Conservation (phyloP, 2,329 filamentous ascomycete genomes). For the Apiospora phragmitis region DNA sequence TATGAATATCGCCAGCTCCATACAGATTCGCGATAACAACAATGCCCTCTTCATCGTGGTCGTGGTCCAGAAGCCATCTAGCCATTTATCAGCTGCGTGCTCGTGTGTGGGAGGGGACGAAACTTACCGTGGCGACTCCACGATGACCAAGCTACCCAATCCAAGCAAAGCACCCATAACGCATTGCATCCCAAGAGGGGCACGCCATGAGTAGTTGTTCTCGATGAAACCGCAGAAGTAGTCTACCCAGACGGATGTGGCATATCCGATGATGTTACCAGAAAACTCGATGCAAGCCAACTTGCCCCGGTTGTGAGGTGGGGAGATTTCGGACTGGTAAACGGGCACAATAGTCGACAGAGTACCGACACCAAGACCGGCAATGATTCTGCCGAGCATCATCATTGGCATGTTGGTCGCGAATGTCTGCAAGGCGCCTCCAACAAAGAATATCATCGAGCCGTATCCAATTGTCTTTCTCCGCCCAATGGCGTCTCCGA, state of each 20-base stretch:
- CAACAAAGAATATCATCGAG: constrained; percentile 81
- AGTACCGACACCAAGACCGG: constrained; percentile 83
- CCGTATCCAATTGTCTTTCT: constrained; percentile 91
- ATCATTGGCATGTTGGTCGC: constrained; percentile 87
- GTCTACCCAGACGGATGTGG: constrained; percentile 97
- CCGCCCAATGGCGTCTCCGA: constrained; percentile 90
- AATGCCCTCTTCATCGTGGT: constrained; percentile 97
- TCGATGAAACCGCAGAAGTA: constrained; percentile 94
- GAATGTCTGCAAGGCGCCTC: constrained; percentile 82
- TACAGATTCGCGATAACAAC: constrained; percentile 98
- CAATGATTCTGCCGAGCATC: constrained; percentile 79
- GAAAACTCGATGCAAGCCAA: constrained; percentile 98
- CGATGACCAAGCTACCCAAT: constrained; percentile 85
- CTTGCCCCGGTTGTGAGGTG: constrained; percentile 92
- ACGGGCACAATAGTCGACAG: constrained; percentile 90
- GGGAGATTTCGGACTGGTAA: constrained; percentile 93
- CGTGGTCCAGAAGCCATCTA: constrained; percentile 96
- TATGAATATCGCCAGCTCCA: constrained; percentile 92
- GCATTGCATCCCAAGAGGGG: constrained; percentile 90
- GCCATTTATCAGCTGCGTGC: constrained; percentile 24
- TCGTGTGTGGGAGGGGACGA: background rate
- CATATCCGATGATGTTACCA: constrained; percentile 94
- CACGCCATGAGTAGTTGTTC: constrained; percentile 82
- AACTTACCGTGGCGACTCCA: constrained; percentile 85
- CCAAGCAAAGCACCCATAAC: constrained; percentile 88